Evolutionary conservation across 768 basidiomycete genomes (phyloP).

Genomic region (Chiua virens): DNA sequence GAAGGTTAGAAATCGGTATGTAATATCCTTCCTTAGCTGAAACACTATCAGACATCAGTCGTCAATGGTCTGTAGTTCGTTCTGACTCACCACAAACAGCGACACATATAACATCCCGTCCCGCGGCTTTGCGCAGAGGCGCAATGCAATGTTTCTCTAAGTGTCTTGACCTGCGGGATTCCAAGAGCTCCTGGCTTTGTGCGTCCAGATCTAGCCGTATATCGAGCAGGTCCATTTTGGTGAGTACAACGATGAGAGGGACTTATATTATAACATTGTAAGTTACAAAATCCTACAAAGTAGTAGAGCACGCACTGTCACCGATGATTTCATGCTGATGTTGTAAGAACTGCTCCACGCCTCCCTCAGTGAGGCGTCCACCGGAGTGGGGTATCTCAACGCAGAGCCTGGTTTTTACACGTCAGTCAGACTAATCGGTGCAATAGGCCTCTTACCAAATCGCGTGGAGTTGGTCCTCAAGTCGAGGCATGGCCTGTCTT

Average conservation of each 20-base stretch:
- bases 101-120: neutral
- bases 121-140: conserved; percentile 3
- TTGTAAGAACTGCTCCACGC: neutral
- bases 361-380: neutral
- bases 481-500: conserved; percentile 1
- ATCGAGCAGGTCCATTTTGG: conserved; percentile 12
- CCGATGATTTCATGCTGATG: neutral
- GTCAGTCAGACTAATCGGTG: neutral
- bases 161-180: neutral
- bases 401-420: neutral
- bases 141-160: neutral
- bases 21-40: no score
- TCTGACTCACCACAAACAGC: conserved; percentile 10
- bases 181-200: neutral
- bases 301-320: neutral
- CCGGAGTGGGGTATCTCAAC: neutral
- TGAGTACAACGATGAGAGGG: conserved; percentile 17
- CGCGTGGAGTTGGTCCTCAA: conserved; percentile 12
- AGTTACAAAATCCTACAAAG: neutral
- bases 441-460: conserved; percentile 6
- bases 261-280: neutral
- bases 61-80: neutral
- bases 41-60: no score
- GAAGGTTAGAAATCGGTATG: no score
- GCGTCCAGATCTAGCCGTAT: conserved; percentile 1